A percentile compares a stretch with the other conserved stretches of the same genome.
These are phyloP conservation scores for Emydomyces testavorans DNA, from an alignment of 2,329 filamentous ascomycete genomes.

Conservation along the genomic window DNA sequence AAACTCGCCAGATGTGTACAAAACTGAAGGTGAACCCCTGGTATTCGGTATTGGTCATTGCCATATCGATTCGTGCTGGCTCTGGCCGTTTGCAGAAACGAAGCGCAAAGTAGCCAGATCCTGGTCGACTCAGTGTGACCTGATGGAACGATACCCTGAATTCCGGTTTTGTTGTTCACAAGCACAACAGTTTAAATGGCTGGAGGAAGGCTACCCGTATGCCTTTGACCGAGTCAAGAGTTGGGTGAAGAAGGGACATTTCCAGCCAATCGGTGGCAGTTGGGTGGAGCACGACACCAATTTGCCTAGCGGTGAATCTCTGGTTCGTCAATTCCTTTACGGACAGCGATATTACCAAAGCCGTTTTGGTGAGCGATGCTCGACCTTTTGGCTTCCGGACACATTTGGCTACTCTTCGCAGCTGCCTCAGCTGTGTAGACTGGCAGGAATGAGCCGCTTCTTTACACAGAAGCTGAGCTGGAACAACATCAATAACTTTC, in stretches of 20 bases:
- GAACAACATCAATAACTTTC: conserved; percentile 99
- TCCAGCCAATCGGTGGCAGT: conserved; percentile 90
- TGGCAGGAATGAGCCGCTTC: conserved; percentile 94
- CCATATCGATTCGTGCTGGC: conserved; percentile 96
- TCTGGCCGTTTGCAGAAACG: conserved; percentile 97
- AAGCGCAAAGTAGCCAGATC: conserved; percentile 92
- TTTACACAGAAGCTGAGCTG: conserved; percentile 98
- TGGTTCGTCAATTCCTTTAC: conserved; percentile 88
- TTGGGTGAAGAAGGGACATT: conserved; percentile 80
- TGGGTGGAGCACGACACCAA: conserved; percentile 99
- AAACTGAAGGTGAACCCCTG: conserved; percentile 58
- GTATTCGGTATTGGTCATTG: conserved; percentile 90
- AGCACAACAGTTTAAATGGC: conserved; percentile 96
- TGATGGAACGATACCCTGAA: conserved; percentile 92
- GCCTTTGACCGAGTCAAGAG: conserved; percentile 82
- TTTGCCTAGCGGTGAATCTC: conserved; percentile 85
- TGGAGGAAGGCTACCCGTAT: conserved; percentile 77
- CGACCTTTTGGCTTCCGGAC: conserved; percentile 94
- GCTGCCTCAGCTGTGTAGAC: conserved; percentile 79
- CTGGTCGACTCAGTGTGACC: conserved; percentile 91
- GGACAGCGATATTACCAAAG: conserved; percentile 92
- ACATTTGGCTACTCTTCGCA: conserved; percentile 97
- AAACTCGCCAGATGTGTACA: conserved; percentile 74
- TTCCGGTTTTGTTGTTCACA: conserved; percentile 86
- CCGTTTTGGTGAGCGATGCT: conserved; percentile 76